These are phyloP conservation scores for Pezicula neosporulosa DNA, from an alignment of 2,329 filamentous ascomycete genomes.

Conservation along the genomic window DNA sequence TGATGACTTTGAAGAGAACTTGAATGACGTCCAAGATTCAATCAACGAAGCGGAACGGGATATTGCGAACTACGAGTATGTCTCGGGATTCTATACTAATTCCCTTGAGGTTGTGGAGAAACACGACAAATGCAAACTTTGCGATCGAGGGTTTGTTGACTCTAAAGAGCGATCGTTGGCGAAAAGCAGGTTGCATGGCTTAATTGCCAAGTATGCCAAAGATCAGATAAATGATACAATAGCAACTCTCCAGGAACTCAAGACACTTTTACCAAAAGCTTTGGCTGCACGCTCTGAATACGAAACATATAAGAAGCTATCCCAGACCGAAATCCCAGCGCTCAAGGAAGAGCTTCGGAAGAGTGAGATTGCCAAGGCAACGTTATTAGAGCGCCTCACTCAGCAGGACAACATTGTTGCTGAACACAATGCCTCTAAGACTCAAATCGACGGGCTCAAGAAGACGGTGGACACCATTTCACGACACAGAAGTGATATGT, in stretches of 20 bases:
- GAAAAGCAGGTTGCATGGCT: slow-evolving; percentile 61
- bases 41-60: slow-evolving; percentile 56
- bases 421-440: slow-evolving; percentile 60
- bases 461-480: slow-evolving; percentile 75
- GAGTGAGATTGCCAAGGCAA: slow-evolving; percentile 58
- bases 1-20: slow-evolving; percentile 50
- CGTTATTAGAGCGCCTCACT: slow-evolving; percentile 59
- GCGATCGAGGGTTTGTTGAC: slow-evolving; percentile 65
- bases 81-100: slow-evolving; percentile 68
- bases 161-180: slow-evolving; percentile 60
- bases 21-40: slow-evolving; percentile 45
- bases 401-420: slow-evolving; percentile 64
- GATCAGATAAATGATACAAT: slow-evolving; percentile 50
- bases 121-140: slow-evolving; percentile 74
- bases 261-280: slow-evolving; percentile 52
- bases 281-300: slow-evolving; percentile 63
- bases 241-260: slow-evolving; percentile 46
- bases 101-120: slow-evolving; percentile 64
- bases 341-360: slow-evolving; percentile 61
- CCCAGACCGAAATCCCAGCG: slow-evolving; percentile 64
- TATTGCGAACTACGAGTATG: slow-evolving; percentile 63
- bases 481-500: slow-evolving; percentile 69
- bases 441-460: slow-evolving; percentile 71
- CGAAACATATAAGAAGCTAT: slow-evolving; percentile 70
- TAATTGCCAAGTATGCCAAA: slow-evolving; percentile 59